Evolutionary conservation across 2,329 filamentous ascomycete genomes (phyloP).

Genomic region (Colletotrichum sidae): DNA sequence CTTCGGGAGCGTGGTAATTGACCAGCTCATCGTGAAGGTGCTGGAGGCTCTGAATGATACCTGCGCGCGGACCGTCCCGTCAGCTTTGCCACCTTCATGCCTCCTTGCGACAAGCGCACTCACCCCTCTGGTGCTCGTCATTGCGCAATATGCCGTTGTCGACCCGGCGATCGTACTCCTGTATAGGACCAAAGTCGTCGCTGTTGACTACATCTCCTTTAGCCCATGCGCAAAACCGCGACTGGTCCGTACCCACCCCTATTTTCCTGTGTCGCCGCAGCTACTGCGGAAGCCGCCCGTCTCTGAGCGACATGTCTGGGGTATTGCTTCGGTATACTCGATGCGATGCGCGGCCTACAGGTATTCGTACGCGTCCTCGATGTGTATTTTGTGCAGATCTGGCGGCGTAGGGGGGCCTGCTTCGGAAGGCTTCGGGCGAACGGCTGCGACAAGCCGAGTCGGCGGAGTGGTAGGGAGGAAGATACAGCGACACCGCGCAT

Average conservation of each 20-base stretch:
- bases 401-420: slow-evolving; percentile 10
- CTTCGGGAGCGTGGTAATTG: slow-evolving; percentile 77
- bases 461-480: slow-evolving; percentile 24
- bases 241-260: slow-evolving; percentile 9
- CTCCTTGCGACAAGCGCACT: slow-evolving; percentile 37
- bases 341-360: background rate
- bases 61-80: slow-evolving; percentile 53
- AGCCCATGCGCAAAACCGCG: slow-evolving; percentile 9
- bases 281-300: slow-evolving; percentile 33
- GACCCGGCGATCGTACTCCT: slow-evolving; percentile 89
- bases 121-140: slow-evolving; percentile 91
- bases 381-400: slow-evolving; percentile 20
- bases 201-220: slow-evolving; percentile 17
- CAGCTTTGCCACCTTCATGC: slow-evolving; percentile 5
- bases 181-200: slow-evolving; percentile 75
- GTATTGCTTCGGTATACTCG: background rate
- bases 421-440: slow-evolving; percentile 20
- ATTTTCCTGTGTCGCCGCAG: slow-evolving; percentile 27
- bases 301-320: slow-evolving; percentile 13
- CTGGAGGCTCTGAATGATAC: slow-evolving; percentile 89
- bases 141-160: slow-evolving; percentile 79
- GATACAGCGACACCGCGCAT: slow-evolving; percentile 27
- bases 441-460: slow-evolving; percentile 17
- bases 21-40: slow-evolving; percentile 86
- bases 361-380: background rate